Evolutionary conservation across 2,329 filamentous ascomycete species (phyloP).

Genomic region (Arthrobotrys sphaeroides): DNA sequence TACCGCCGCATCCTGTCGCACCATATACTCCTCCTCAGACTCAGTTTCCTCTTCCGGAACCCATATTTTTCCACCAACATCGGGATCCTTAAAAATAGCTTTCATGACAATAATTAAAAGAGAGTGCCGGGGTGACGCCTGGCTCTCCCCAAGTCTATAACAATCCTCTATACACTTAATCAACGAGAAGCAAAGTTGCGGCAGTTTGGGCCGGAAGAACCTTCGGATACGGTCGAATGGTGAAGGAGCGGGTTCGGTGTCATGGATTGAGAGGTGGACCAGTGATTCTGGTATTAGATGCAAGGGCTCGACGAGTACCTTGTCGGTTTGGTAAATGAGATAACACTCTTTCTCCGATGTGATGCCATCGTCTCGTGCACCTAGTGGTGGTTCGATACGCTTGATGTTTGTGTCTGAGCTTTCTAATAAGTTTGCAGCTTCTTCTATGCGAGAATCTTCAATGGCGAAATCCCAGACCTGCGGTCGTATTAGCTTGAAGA

Average conservation of each 20-base stretch:
- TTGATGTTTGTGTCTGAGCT: neutral
- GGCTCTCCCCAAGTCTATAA: too few relatives aligned
- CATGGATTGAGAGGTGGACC: conserved; percentile 6
- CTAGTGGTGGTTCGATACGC: neutral
- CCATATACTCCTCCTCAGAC: neutral
- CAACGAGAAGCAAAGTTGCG: neutral
- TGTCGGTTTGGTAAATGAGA: neutral
- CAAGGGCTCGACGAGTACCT: neutral
- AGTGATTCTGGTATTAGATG: conserved; percentile 11
- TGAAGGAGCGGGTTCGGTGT: neutral
- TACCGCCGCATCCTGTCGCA: neutral
- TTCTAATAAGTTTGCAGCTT: neutral
- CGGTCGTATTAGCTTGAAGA: neutral
- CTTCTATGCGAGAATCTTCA: neutral
- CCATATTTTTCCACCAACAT: conserved; percentile 8
- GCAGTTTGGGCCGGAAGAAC: neutral
- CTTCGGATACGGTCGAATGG: neutral
- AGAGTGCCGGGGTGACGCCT: neutral
- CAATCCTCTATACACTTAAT: conserved; percentile 9
- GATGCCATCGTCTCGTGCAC: neutral
- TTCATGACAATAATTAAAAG: neutral
- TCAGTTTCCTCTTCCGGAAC: neutral
- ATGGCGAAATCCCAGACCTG: neutral
- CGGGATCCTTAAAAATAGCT: neutral
- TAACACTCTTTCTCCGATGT: neutral